A percentile compares a stretch with the other conserved stretches of the same genome.
phyloP scores from a whole-genome alignment of 2,329 filamentous ascomycete genomes.

The Exophiala phaeomuriformis region DNA sequence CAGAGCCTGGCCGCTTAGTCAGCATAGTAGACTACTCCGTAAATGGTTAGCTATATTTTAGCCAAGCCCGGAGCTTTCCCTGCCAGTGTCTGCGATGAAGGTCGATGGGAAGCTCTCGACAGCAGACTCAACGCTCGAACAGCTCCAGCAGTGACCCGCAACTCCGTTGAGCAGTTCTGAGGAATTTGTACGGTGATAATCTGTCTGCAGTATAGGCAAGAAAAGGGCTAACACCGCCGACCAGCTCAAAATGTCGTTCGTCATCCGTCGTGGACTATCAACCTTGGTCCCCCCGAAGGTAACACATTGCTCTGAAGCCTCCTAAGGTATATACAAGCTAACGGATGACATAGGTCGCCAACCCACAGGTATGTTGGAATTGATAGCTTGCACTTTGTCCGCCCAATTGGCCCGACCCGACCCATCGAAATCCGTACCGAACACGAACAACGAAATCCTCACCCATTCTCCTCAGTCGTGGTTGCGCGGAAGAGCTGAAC shows the following conservation, averaged over 20 bases:
- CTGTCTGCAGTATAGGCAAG: background rate
- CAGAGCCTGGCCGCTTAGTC: too few relatives aligned
- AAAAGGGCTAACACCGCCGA: conserved; percentile 2
- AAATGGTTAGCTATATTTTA: background rate
- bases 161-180: conserved; percentile 13
- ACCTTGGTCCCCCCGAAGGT: conserved; percentile 99
- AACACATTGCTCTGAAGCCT: conserved; percentile 26
- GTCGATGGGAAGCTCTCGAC: conserved; percentile 6
- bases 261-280: conserved; percentile 83
- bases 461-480: too few relatives aligned
- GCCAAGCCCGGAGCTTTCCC: background rate
- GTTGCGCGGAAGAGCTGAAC: background rate
- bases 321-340: conserved; percentile 1
- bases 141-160: conserved; percentile 11
- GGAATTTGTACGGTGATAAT: conserved; percentile 9
- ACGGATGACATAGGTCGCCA: conserved; percentile 18
- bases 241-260: conserved; percentile 73
- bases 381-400: background rate
- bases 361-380: conserved; percentile 19
- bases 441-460: background rate
- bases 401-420: background rate
- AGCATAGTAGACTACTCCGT: too few relatives aligned
- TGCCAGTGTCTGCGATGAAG: background rate
- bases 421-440: background rate
- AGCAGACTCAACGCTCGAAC: conserved; percentile 3